Base-by-base conservation (phyloP, 2,329 filamentous ascomycete genomes). In the Phoma herbarum region DNA sequence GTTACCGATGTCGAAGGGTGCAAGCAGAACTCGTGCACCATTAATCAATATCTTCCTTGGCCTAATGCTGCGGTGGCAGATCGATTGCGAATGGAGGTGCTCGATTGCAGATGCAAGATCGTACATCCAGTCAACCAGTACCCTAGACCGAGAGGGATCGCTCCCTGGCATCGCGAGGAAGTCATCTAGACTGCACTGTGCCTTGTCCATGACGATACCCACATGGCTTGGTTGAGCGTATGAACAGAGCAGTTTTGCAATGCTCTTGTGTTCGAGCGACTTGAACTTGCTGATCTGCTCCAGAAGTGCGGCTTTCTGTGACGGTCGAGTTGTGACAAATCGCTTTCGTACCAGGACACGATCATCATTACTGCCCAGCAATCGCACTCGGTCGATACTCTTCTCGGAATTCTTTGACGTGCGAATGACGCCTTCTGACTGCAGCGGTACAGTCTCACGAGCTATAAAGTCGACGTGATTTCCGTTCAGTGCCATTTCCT, bases 1-100 rank as follows among this genome's bases (percentile, higher is more conserved):
- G 12, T 67, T 55, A 0, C 72, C 69, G 12, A 79, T 74, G 29
- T 76, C 76, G 47, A 79, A 79, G 0, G 76, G 68, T 4, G 73
- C 73, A 39, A 78, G 68, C 18, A 71, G 65, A 20, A 78, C 69
- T 11, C 74, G 70, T 1, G 72, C 57, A 8, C 72, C 71, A 18
- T 77, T 70, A 39, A 78, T 73, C 14, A 78, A 60, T 14, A 79
- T 78, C 62, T 79, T 79, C 37, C 73, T 68, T 10, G 77, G 76
- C 33, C 77, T 69, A 26, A 79, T 76, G 50, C 63, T 70, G 12
- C 74, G 69, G 55, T 79, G 77, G 29, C 68, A 69, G n/a, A 78
- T 73, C 1, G 71, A 71, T 20, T 74, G 74, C 0, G 70, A 65
- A 47, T 79, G 77, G 2, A 79, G 68, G 57, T 76, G 77, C 11